These are phyloP conservation scores for Saccharomycopsis hybrid DNA, from an alignment of 1,139 yeast species.

Conservation along the genomic window DNA sequence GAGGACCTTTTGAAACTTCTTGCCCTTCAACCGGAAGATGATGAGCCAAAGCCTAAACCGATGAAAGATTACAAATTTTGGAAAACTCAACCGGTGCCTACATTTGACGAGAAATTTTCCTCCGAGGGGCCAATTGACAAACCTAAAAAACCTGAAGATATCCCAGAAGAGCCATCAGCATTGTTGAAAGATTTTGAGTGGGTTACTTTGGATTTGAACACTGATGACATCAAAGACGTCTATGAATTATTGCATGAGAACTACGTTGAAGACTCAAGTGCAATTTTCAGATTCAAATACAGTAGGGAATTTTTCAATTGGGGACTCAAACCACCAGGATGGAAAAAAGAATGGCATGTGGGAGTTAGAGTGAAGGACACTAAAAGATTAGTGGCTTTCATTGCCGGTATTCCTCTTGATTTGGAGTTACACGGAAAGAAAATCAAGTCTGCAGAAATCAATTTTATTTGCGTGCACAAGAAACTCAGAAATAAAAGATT, in stretches of 20 bases:
- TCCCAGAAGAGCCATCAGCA: constrained; percentile 64
- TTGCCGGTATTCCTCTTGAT: constrained; percentile 80
- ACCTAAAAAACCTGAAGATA: constrained; percentile 59
- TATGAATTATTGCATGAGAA: constrained; percentile 77
- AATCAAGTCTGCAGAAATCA: constrained; percentile 77
- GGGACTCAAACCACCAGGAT: constrained; percentile 95
- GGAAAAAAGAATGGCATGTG: constrained; percentile 82
- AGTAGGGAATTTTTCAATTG: constrained; percentile 78
- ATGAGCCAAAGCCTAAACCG: constrained; percentile 46
- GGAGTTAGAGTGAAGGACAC: constrained; percentile 83
- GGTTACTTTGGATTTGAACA: constrained; percentile 69
- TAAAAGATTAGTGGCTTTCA: constrained; percentile 81
- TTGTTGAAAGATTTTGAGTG: constrained; percentile 80
- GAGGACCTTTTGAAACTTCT: constrained; percentile 38
- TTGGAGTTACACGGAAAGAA: constrained; percentile 53
- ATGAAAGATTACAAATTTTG: constrained; percentile 94
- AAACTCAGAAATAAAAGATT: constrained; percentile 87
- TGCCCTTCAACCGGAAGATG: constrained; percentile 25
- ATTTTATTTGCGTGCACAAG: constrained; percentile 90
- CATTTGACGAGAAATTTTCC: constrained; percentile 48
- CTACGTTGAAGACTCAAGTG: constrained; percentile 92
- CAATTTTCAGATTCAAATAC: constrained; percentile 86
- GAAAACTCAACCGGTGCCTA: constrained; percentile 95
- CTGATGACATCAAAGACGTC: constrained; percentile 55
- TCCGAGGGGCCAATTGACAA: constrained; percentile 79